phyloP scores from a whole-genome alignment of 2,329 filamentous ascomycete species.

The Pseudopyricularia javanii region DNA sequence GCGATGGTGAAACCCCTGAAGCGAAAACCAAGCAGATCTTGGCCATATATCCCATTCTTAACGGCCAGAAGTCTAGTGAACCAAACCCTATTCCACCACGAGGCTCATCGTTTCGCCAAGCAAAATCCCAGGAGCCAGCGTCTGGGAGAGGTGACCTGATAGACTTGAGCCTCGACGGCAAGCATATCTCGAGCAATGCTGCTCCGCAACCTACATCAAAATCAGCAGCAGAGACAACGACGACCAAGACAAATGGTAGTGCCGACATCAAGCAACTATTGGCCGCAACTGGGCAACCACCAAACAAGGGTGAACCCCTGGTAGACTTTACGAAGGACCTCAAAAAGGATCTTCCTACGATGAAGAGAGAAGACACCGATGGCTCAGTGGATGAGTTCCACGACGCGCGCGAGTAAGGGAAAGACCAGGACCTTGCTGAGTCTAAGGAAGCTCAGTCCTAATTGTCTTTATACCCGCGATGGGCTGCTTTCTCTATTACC shows the following conservation, averaged over 20 bases:
- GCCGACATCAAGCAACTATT: slow-evolving; percentile 31
- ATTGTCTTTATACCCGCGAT: too few species aligned
- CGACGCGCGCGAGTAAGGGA: slow-evolving; percentile 19
- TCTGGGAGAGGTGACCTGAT: slow-evolving; percentile 30
- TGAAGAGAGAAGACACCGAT: slow-evolving; percentile 21
- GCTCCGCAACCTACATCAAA: slow-evolving; percentile 4
- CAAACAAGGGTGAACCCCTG: slow-evolving; percentile 29
- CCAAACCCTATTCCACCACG: slow-evolving; percentile 45
- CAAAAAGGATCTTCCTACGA: slow-evolving; percentile 31
- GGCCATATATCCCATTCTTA: slow-evolving; percentile 72
- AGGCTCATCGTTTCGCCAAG: slow-evolving; percentile 9
- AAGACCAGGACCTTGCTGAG: too few species aligned
- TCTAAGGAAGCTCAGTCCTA: too few species aligned
- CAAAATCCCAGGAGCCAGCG: slow-evolving; percentile 7
- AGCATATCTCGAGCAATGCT: background rate
- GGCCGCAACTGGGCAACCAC: slow-evolving; percentile 31
- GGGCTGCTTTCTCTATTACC: too few species aligned
- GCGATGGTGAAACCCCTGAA: slow-evolving; percentile 52
- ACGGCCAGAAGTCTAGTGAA: slow-evolving; percentile 52
- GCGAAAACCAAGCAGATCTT: slow-evolving; percentile 73
- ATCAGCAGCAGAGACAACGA: slow-evolving; percentile 1
- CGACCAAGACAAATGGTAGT: slow-evolving; percentile 5
- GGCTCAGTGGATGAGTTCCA: slow-evolving; percentile 26
- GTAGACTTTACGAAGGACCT: slow-evolving; percentile 45
- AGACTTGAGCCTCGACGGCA: slow-evolving; percentile 35